phyloP scores from a whole-genome alignment of 306 rosid genomes.

The Vigna reflexopilosa region DNA sequence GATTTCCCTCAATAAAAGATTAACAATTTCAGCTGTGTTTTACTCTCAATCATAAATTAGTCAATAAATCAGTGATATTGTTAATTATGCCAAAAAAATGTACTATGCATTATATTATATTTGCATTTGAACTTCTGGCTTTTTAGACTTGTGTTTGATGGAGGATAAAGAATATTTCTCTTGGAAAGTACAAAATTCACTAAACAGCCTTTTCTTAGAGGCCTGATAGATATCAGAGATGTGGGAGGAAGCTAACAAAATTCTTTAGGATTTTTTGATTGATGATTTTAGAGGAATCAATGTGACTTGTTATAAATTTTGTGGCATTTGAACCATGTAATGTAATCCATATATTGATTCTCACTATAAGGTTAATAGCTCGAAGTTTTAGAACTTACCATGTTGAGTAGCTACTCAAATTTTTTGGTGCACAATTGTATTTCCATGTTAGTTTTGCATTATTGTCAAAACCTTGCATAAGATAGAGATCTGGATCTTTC shows the following conservation, averaged over 20 bases:
- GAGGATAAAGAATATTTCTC: conserved; percentile 35
- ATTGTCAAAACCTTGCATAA: conserved; percentile 27
- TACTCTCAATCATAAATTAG: conserved; percentile 13
- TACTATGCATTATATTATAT: neutral
- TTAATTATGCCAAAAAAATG: conserved; percentile 16
- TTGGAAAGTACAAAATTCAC: neutral
- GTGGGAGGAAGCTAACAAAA: conserved; percentile 29
- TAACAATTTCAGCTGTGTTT: conserved; percentile 35
- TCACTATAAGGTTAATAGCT: conserved; percentile 21
- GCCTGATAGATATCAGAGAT: conserved; percentile 22
- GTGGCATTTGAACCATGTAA: conserved; percentile 18
- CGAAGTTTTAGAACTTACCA: conserved; percentile 28
- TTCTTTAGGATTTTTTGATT: conserved; percentile 7
- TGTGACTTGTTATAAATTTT: conserved; percentile 26
- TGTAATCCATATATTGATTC: conserved; percentile 26
- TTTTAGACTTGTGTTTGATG: conserved; percentile 31
- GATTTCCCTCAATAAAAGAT: conserved; percentile 20
- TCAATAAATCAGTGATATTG: conserved; percentile 34
- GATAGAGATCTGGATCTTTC: conserved; percentile 44
- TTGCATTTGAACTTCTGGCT: conserved; percentile 37
- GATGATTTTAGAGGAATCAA: conserved; percentile 34
- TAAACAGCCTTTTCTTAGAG: conserved; percentile 18
- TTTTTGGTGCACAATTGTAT: conserved; percentile 18
- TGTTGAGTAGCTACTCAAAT: conserved; percentile 18
- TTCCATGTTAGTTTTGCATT: conserved; percentile 26